phyloP scores from a whole-genome alignment of 192 early-diverging fungal species.

The Coemansia sp. region DNA sequence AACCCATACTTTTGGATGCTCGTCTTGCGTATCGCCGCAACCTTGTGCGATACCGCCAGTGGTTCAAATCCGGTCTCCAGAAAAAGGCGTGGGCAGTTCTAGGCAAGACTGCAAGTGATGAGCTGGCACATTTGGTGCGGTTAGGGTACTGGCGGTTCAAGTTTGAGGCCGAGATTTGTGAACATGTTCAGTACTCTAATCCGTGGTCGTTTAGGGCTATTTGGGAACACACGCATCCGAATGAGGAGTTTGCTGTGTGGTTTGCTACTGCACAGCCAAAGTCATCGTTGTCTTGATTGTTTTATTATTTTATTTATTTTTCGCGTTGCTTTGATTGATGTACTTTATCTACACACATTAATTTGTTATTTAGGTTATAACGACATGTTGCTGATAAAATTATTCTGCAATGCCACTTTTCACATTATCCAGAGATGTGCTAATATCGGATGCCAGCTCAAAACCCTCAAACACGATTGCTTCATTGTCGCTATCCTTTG shows the following conservation, averaged over 20 bases:
- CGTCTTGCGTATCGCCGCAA: slow-evolving; percentile 38
- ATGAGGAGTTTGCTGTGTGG: slow-evolving; percentile 42
- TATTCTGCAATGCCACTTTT: too few species aligned
- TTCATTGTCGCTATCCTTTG: too few species aligned
- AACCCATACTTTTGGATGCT: slow-evolving; percentile 18
- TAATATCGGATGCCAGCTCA: too few species aligned
- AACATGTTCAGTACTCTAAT: slow-evolving; percentile 31
- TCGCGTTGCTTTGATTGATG: not conserved
- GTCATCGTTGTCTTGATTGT: not conserved
- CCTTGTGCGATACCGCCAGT: slow-evolving; percentile 40
- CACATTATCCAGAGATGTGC: too few species aligned
- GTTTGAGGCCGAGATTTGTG: slow-evolving; percentile 34
- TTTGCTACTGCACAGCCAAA: slow-evolving; percentile 23
- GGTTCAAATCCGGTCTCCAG: slow-evolving; percentile 33
- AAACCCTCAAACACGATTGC: too few species aligned
- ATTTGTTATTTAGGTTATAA: too few species aligned
- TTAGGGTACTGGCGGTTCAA: slow-evolving; percentile 48
- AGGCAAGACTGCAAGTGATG: slow-evolving; percentile 10
- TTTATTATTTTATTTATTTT: slow-evolving; percentile 4
- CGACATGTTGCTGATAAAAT: too few species aligned
- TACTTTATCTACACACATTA: not conserved
- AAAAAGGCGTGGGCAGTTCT: slow-evolving; percentile 33
- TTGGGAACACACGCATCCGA: slow-evolving; percentile 29
- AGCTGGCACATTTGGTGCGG: slow-evolving; percentile 28
- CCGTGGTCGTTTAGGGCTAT: slow-evolving; percentile 50